phyloP scores from a whole-genome alignment of 305 asterid species.

The Fraxinus latifolia region DNA sequence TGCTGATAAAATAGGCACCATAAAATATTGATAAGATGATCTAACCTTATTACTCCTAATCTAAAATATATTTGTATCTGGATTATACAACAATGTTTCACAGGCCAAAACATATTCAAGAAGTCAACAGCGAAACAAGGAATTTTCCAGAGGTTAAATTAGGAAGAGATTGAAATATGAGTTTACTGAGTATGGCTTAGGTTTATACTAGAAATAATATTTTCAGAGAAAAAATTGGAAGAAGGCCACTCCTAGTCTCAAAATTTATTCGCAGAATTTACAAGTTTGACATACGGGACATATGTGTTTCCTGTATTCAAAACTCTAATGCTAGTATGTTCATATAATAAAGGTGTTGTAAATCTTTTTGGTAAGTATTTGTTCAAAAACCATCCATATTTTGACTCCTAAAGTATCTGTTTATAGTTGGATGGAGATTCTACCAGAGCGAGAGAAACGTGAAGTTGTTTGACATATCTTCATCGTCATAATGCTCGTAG shows the following conservation, averaged over 20 bases:
- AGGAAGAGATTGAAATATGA: not conserved
- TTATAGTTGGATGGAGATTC: not conserved
- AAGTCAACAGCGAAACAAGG: not conserved
- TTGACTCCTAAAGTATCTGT: constrained; percentile 4
- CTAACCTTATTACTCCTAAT: not conserved
- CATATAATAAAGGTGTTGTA: not conserved
- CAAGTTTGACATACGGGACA: not conserved
- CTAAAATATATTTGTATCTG: not conserved
- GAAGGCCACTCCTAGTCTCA: not conserved
- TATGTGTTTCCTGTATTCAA: not conserved
- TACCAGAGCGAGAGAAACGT: not conserved
- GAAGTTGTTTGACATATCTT: not conserved
- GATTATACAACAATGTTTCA: not conserved
- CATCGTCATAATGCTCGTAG: not conserved
- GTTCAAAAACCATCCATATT: not conserved
- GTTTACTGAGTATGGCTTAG: not conserved
- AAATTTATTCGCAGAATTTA: not conserved
- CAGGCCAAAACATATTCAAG: not conserved
- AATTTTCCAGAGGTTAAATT: not conserved
- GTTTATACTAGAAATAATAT: not conserved
- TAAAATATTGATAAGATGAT: not conserved
- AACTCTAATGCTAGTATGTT: not conserved
- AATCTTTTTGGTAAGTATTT: not conserved
- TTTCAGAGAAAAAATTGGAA: not conserved
- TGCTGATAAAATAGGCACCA: not conserved